Evolutionary conservation across 768 basidiomycete species (phyloP), one percentile per base, ranked within the genome.

Genomic region (Hypsizygus marmoreus): DNA sequence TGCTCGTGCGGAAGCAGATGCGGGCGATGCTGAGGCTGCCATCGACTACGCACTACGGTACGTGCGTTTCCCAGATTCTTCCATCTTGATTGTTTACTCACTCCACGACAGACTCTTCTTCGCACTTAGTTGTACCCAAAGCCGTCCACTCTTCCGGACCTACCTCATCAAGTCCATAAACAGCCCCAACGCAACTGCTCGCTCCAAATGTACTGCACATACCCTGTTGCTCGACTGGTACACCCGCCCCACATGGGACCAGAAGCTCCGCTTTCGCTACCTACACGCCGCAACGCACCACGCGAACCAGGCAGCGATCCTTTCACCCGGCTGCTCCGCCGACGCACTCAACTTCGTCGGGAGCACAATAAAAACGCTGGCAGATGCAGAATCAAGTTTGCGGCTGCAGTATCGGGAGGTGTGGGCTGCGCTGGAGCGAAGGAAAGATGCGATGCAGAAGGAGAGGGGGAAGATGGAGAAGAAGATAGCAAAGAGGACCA

Each of bases 401-500:
- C 40, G 46, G n/a, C 12, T 45, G 8, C 55, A 51, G 33, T 61
- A 49, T 39, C 49, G 54, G 35, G 40, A 49, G n/a, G 49, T 55
- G 3, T 41, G 54, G 38, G 17, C 47, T 10, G 61, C 59, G 0
- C 3, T 47, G 14, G 50, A 59, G 1, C 40, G 48, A 23, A 40
- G 57, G 41, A 30, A 50, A 3, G 14, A 39, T 36, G 48, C 58
- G 40, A 26, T 55, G 16, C 36, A 50, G 14, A 41, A 47, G 24
- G 54, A 49, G 20, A 20, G 40, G 12, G 20, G 33, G 14, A 55
- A 49, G 42, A 53, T 51, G 28, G 43, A 55, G 36, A 33, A 41
- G 33, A 61, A 54, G 41, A 58, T 53, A 47, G 35, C 57, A 42
- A 55, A 60, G 30, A 44, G 39, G 2, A 49, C 61, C 4, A 56